Evolutionary conservation across 2,329 filamentous ascomycete species (phyloP).

Genomic region (Aspergillus floridensis): DNA sequence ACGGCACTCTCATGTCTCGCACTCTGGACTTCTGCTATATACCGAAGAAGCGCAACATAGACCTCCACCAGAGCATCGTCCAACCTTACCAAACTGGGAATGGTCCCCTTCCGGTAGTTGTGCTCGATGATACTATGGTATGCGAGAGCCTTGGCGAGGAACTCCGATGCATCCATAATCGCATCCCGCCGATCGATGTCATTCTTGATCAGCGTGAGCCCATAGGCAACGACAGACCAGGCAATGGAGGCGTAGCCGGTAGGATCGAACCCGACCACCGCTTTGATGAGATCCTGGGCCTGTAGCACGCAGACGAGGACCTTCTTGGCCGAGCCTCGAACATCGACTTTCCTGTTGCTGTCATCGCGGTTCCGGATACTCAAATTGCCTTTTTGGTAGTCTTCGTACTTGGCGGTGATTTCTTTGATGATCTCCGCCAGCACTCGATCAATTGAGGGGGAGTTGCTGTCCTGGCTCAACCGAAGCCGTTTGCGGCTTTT

Average conservation of each 20-base stretch:
- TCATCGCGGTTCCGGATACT: neutral
- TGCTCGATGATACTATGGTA: neutral
- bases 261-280: neutral
- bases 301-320: neutral
- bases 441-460: neutral
- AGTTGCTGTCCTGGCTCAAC: neutral
- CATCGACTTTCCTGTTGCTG: neutral
- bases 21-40: neutral
- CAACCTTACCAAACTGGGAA: neutral
- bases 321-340: neutral
- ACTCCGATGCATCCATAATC: neutral
- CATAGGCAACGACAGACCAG: neutral
- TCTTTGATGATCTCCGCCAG: neutral
- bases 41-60: neutral
- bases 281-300: neutral
- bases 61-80: neutral
- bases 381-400: neutral
- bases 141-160: neutral
- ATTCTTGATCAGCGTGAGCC: neutral
- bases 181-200: neutral
- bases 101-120: neutral
- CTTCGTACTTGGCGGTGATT: neutral
- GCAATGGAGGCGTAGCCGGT: neutral
- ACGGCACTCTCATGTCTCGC: neutral
- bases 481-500: neutral